These are phyloP conservation scores for Penicillium paradoxum DNA, from an alignment of 495 filamentous ascomycete genomes.

Conservation along the genomic window DNA sequence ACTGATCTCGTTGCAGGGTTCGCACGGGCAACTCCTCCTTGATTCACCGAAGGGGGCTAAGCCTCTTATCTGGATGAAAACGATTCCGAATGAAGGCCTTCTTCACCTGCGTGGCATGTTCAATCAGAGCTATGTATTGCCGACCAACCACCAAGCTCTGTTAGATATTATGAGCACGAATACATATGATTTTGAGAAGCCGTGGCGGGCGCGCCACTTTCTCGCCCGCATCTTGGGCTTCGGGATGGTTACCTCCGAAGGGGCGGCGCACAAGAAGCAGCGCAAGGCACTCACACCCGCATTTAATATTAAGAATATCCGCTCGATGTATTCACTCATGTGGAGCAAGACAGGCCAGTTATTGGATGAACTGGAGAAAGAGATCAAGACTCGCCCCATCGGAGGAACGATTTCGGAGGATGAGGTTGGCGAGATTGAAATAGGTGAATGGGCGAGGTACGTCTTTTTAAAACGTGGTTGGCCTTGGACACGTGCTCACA, in stretches of 20 bases:
- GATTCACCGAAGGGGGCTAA: slow-evolving; percentile 56
- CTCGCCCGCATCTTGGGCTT: slow-evolving; percentile 68
- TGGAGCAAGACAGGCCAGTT: slow-evolving; percentile 56
- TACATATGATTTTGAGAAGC: slow-evolving; percentile 51
- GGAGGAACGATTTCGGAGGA: slow-evolving; percentile 36
- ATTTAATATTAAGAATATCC: slow-evolving; percentile 77
- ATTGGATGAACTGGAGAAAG: slow-evolving; percentile 36
- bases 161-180: slow-evolving; percentile 53
- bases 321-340: slow-evolving; percentile 75
- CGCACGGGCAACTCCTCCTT: slow-evolving; percentile 52
- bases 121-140: slow-evolving; percentile 30
- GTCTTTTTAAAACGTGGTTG: not conserved
- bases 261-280: slow-evolving; percentile 68
- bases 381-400: slow-evolving; percentile 31
- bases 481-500: not conserved
- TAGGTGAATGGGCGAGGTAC: slow-evolving; percentile 59
- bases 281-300: slow-evolving; percentile 75
- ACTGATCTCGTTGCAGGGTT: slow-evolving; percentile 29
- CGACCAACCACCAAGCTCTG: slow-evolving; percentile 43
- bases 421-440: slow-evolving; percentile 55
- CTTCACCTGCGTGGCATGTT: slow-evolving; percentile 61
- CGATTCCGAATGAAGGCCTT: slow-evolving; percentile 80
- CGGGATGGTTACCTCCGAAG: slow-evolving; percentile 76
- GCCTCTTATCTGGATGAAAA: slow-evolving; percentile 63
- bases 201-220: slow-evolving; percentile 40